Evolutionary conservation across 2,329 filamentous ascomycete genomes (phyloP).

Genomic region (Penicillium verrucosum): DNA sequence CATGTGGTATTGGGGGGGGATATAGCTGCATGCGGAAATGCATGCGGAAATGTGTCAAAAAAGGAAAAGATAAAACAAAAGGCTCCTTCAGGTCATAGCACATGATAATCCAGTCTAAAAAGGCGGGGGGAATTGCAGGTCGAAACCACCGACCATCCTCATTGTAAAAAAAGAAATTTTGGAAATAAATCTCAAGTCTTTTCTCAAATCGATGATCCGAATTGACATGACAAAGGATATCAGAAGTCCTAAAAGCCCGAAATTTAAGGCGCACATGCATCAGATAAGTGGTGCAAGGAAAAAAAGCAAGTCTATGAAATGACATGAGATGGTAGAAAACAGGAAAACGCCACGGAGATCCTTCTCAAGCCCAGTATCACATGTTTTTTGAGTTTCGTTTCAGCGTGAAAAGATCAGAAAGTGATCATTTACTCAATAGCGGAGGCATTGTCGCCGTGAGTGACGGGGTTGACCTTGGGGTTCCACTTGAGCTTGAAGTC

Average conservation of each 20-base stretch:
- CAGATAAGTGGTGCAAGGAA: background rate
- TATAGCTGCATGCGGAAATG: conserved; percentile 11
- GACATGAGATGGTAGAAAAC: background rate
- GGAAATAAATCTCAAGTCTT: conserved; percentile 7
- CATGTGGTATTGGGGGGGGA: conserved; percentile 10
- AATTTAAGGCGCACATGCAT: conserved; percentile 3
- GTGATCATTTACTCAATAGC: conserved; percentile 51
- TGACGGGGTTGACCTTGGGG: conserved; percentile 66
- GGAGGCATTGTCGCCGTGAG: conserved; percentile 52
- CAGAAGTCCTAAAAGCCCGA: conserved; percentile 10
- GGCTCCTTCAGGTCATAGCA: conserved; percentile 3
- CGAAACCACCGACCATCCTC: conserved; percentile 16
- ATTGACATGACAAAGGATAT: conserved; percentile 16
- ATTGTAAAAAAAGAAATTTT: conserved; percentile 1
- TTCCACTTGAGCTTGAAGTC: conserved; percentile 73
- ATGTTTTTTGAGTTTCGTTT: conserved; percentile 14
- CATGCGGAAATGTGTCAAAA: conserved; percentile 6
- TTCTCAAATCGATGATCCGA: conserved; percentile 6
- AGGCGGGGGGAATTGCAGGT: background rate
- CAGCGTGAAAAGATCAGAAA: conserved; percentile 9
- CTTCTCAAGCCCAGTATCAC: conserved; percentile 4
- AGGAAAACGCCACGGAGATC: conserved; percentile 7
- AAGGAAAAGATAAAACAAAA: conserved; percentile 1
- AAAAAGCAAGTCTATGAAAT: conserved; percentile 12
- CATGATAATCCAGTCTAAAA: conserved; percentile 10